A percentile compares a stretch with the other conserved stretches of the same genome.
phyloP scores from a whole-genome alignment of 106 monocot genomes.

The Hemerocallis citrina region DNA sequence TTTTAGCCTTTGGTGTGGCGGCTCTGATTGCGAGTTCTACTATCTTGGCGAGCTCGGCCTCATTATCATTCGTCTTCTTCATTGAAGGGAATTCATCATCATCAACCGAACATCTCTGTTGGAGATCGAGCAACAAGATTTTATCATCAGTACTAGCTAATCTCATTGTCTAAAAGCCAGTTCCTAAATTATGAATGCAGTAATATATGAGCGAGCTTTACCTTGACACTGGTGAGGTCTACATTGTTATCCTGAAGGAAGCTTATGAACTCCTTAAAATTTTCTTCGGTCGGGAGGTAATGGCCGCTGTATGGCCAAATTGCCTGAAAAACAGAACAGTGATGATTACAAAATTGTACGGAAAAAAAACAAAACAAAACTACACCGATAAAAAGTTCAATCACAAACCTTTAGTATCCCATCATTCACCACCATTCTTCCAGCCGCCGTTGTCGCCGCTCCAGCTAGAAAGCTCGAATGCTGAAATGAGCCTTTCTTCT shows the following conservation, averaged over 20 bases:
- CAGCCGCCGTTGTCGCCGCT: conserved; percentile 70
- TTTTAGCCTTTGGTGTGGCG: not conserved
- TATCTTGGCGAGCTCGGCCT: not conserved
- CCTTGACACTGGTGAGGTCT: conserved; percentile 67
- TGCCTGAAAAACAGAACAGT: conserved; percentile 25
- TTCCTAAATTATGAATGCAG: too few species aligned
- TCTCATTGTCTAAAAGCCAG: not conserved
- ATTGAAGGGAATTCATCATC: conserved; percentile 31
- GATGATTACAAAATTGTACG: not conserved
- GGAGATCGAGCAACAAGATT: not conserved
- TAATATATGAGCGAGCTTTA: conserved; percentile 3
- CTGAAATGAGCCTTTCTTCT: conserved; percentile 76
- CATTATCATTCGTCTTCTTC: conserved; percentile 1
- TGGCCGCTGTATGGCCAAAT: conserved; percentile 89
- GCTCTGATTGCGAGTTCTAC: not conserved
- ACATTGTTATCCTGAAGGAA: conserved; percentile 59
- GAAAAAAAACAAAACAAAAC: conserved; percentile 4
- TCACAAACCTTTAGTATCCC: conserved; percentile 30
- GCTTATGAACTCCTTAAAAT: conserved; percentile 74
- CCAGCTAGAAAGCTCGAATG: conserved; percentile 94
- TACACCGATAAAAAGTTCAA: not conserved
- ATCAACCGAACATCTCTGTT: conserved; percentile 34
- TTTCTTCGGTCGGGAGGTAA: conserved; percentile 83
- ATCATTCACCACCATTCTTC: conserved; percentile 66
- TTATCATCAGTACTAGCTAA: not conserved